phyloP scores from a whole-genome alignment of 305 asterid genomes.

The Solanum hybrid region DNA sequence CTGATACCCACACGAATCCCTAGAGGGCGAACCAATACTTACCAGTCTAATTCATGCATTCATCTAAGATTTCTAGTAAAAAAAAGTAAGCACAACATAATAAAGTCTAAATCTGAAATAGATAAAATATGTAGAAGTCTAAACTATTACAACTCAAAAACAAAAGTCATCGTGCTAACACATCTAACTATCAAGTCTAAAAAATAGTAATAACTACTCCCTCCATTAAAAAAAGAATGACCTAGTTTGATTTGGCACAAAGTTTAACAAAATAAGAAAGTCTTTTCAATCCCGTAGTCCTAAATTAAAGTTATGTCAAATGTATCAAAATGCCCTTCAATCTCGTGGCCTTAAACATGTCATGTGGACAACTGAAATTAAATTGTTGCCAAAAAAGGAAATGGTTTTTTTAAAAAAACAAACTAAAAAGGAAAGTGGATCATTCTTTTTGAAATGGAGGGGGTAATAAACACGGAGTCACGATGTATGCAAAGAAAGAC shows the following conservation, averaged over 20 bases:
- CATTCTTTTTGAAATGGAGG: neutral
- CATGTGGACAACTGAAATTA: neutral
- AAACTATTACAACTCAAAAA: neutral
- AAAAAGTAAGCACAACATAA: neutral
- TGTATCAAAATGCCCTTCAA: neutral
- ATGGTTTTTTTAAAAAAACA: neutral
- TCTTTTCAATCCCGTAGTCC: neutral
- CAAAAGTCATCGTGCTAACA: neutral
- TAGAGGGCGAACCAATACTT: neutral
- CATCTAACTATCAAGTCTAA: neutral
- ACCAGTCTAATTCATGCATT: neutral
- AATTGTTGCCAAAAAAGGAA: too few species aligned
- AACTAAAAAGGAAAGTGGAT: neutral
- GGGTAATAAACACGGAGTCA: neutral
- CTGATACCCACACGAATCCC: neutral
- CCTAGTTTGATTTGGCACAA: neutral
- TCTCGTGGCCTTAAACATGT: neutral
- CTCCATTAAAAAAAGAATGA: neutral
- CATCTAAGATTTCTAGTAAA: too few species aligned
- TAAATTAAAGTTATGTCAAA: too few species aligned
- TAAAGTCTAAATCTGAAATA: neutral
- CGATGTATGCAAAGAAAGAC: neutral
- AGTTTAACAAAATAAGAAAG: too few species aligned
- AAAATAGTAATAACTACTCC: neutral
- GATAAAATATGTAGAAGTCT: too few species aligned